Conservation (phyloP, 768 basidiomycete species). For the Lactifluus subvellereus region DNA sequence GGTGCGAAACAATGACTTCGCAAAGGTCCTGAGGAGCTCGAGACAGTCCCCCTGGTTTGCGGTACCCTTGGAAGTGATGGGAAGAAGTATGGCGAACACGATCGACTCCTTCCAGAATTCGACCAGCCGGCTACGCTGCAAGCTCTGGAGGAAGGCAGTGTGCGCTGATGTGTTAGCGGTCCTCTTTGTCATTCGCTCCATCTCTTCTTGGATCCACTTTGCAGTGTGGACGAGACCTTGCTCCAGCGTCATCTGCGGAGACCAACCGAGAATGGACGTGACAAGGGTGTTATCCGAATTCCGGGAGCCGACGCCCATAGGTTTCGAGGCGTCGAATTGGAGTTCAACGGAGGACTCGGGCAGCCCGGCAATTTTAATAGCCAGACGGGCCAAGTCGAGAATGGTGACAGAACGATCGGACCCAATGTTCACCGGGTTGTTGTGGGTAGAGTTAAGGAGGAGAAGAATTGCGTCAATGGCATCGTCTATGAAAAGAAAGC, state of each 20-base stretch:
- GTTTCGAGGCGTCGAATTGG: conserved; percentile 29
- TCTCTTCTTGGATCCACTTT: conserved; percentile 43
- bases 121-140: conserved; percentile 37
- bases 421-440: conserved; percentile 44
- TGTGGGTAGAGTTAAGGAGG: conserved; percentile 19
- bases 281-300: conserved; percentile 47
- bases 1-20: conserved; percentile 39
- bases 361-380: conserved; percentile 33
- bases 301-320: conserved; percentile 44
- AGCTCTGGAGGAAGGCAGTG: conserved; percentile 23
- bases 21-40: conserved; percentile 38
- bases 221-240: conserved; percentile 45
- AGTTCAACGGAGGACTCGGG: conserved; percentile 30
- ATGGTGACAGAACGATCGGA: conserved; percentile 43
- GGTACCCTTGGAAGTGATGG: conserved; percentile 48
- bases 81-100: conserved; percentile 50
- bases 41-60: conserved; percentile 36
- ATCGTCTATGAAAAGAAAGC: conserved; percentile 46
- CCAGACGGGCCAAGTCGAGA: conserved; percentile 38
- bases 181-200: conserved; percentile 26
- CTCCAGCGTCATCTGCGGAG: conserved; percentile 36
- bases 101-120: conserved; percentile 33
- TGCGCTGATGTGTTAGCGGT: conserved; percentile 18
- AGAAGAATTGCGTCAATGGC: conserved; percentile 43
- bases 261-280: conserved; percentile 36